Evolutionary conservation across 306 rosid species (phyloP).

Genomic region (Dryas alaskensis): DNA sequence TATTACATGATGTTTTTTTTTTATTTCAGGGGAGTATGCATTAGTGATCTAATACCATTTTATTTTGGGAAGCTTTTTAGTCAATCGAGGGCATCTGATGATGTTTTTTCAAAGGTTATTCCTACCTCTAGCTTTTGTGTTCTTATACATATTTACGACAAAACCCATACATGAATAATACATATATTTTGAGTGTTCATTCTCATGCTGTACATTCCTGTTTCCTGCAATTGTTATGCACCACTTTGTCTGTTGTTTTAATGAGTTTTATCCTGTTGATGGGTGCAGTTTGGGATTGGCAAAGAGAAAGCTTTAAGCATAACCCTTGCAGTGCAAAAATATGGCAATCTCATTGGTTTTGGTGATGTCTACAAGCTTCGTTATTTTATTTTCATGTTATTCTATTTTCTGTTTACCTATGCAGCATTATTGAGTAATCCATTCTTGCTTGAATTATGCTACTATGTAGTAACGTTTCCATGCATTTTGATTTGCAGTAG

Average conservation of each 20-base stretch:
- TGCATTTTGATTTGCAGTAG: slow-evolving; percentile 44
- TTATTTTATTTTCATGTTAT: neutral
- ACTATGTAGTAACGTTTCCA: slow-evolving; percentile 22
- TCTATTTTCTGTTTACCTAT: neutral
- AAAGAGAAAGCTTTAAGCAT: slow-evolving; percentile 54
- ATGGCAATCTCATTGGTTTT: slow-evolving; percentile 64
- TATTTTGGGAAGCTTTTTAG: slow-evolving; percentile 63
- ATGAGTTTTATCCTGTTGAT: slow-evolving; percentile 16
- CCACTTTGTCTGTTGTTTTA: neutral
- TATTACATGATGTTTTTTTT: neutral
- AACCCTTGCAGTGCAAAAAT: slow-evolving; percentile 48
- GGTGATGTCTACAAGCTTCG: slow-evolving; percentile 36
- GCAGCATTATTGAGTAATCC: neutral
- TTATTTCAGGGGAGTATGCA: slow-evolving; percentile 64
- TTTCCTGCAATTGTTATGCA: slow-evolving; percentile 1
- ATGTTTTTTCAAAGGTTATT: slow-evolving; percentile 51
- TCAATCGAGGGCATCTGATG: slow-evolving; percentile 49
- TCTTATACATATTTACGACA: neutral
- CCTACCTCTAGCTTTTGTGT: slow-evolving; percentile 16
- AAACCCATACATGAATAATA: neutral
- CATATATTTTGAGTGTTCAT: neutral
- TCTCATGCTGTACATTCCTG: neutral
- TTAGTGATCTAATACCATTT: slow-evolving; percentile 66
- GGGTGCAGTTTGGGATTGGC: slow-evolving; percentile 56
- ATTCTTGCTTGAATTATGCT: slow-evolving; percentile 14